phyloP scores from a whole-genome alignment of 2,329 filamentous ascomycete species.

The Metarhizium brunneum region DNA sequence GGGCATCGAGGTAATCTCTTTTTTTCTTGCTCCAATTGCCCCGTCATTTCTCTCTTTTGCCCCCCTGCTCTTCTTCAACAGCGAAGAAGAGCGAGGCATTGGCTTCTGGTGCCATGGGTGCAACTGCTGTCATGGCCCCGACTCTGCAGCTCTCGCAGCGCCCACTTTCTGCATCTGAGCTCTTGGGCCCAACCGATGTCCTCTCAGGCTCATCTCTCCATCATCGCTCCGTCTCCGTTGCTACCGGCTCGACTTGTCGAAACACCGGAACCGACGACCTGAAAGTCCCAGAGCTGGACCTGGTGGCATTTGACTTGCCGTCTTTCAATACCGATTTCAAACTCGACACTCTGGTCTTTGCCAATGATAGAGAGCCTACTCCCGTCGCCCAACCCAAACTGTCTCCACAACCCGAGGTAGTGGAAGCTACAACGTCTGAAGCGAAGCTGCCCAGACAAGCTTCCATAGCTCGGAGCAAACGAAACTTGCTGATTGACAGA shows the following conservation, averaged over 20 bases:
- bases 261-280: neutral
- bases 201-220: slow-evolving; percentile 1
- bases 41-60: neutral
- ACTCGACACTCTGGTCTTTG: slow-evolving; percentile 36
- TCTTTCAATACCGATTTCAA: slow-evolving; percentile 42
- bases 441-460: slow-evolving; percentile 6
- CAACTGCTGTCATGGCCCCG: slow-evolving; percentile 4
- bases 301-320: slow-evolving; percentile 40
- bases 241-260: neutral
- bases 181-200: neutral
- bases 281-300: slow-evolving; percentile 2
- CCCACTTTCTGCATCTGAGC: slow-evolving; percentile 5
- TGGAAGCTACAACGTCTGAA: neutral
- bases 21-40: neutral
- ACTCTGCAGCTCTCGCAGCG: slow-evolving; percentile 1
- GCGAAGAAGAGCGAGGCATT: neutral
- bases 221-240: neutral
- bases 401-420: slow-evolving; percentile 2
- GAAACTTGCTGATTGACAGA: slow-evolving; percentile 37
- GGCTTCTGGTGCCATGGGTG: slow-evolving; percentile 2
- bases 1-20: neutral
- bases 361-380: slow-evolving; percentile 14
- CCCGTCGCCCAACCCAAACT: slow-evolving; percentile 4
- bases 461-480: slow-evolving; percentile 24
- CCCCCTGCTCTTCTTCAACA: neutral